A percentile compares a stretch with the other conserved stretches of the same genome.
phyloP scores from a whole-genome alignment of 176 grass and related monocot genomes.

The Oropetium thomaeum region DNA sequence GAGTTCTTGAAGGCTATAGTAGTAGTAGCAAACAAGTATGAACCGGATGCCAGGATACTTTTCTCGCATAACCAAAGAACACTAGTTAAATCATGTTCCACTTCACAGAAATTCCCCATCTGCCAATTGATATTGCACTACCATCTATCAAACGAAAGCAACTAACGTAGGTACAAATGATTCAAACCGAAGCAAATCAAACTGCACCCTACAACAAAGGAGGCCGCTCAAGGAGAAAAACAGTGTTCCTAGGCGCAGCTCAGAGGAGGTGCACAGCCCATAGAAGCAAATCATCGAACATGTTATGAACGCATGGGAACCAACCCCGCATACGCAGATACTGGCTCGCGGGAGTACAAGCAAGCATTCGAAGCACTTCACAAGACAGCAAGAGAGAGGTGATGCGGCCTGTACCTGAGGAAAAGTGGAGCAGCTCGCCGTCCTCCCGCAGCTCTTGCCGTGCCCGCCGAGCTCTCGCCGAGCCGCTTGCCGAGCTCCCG shows the following conservation, averaged over 20 bases:
- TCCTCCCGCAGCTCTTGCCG: no score
- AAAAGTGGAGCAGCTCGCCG: no score
- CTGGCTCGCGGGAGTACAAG: no score
- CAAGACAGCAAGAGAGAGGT: no score
- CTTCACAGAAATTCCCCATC: not conserved
- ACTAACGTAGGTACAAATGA: not conserved
- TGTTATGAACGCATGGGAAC: not conserved
- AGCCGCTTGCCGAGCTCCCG: no score
- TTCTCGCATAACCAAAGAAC: not conserved
- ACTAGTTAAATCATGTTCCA: not conserved
- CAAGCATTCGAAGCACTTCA: no score
- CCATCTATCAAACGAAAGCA: not conserved
- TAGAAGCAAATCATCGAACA: constrained; percentile 24
- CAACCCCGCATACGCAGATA: no score
- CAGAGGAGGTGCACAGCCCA: not conserved
- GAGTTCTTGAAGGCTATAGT: not conserved
- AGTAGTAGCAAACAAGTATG: not conserved
- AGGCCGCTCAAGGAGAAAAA: not conserved
- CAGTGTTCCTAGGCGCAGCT: not conserved
- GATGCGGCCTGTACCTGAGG: no score
- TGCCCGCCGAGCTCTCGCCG: no score
- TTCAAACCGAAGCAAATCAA: not conserved
- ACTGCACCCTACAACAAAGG: not conserved
- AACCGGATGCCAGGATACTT: not conserved
- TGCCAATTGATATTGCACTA: not conserved